Base-by-base conservation (phyloP, 2,329 filamentous ascomycete species). In the Ceratocystis eucalypticola region DNA sequence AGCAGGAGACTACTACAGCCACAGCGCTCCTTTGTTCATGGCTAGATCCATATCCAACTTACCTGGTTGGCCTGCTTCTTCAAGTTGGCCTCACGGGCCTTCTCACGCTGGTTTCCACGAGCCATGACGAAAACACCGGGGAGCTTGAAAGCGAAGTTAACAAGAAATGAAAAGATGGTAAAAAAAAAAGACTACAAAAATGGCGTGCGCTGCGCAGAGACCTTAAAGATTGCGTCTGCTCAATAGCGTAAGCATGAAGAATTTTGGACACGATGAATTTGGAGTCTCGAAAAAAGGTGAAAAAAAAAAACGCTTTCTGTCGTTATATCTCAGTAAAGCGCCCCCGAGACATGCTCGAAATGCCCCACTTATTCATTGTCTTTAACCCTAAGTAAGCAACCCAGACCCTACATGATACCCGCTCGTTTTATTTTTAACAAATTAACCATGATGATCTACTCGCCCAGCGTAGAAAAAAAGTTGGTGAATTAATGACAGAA, bases 71-170 rank as follows among this genome's bases (percentile, higher is more conserved):
- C 80, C 74, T 81, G 75, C 73, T 87, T 85, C 81, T 95, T 93
- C 73, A 86, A 83, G 77, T 85, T 90, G 80, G 93, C 94, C 79
- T 93, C 89, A 69, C 93, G 88, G 72, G 89, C 88, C 80, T 93
- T 91, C 70, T 97, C 92, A 74, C 93, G 88, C 82, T 97, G 93
- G 77, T 97, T 97, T 71, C 93, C 93, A 76, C 93, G 90, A 71
- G 93, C 87, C 93, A 97, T 97, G 48, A 41, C 72, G 33, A 28
- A 41, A 41, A 53, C n/a, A 37, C 41, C 22, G 28, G 20, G 59
- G 28, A 55, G 30, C 33, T 45, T n/a, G 41, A n/a, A 10, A 30
- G n/a, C 8, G 44, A 57, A 7, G 61, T 46, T 8, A 57, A 33
- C n/a, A 44, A 37, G 20, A 20, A 45, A 12, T 30, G 10, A 8